A percentile compares a stretch with the other conserved stretches of the same genome.
These are phyloP conservation scores for Neurospora sp. DNA, from an alignment of 495 filamentous ascomycete genomes.

Conservation along the genomic window DNA sequence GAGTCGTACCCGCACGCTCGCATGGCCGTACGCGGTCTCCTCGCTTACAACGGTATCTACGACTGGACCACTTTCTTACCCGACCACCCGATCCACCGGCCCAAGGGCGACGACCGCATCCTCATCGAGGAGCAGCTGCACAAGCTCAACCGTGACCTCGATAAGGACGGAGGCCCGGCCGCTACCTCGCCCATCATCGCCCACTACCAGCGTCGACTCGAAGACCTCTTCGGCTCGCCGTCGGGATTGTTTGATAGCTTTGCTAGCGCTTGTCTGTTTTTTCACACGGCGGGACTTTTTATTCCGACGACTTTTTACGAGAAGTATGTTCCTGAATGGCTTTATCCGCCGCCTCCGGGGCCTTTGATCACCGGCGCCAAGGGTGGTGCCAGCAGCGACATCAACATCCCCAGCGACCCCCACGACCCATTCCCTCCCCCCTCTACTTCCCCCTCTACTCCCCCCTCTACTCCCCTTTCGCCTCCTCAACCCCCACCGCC, in stretches of 20 bases:
- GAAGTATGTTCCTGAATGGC: neutral
- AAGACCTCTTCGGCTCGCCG: slow-evolving; percentile 30
- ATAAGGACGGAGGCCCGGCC: neutral
- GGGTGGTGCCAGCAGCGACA: slow-evolving; percentile 1
- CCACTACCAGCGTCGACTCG: neutral
- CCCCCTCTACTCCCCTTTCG: neutral
- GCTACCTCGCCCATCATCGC: neutral
- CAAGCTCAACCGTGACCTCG: neutral
- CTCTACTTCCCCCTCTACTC: neutral
- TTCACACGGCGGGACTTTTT: slow-evolving; percentile 33
- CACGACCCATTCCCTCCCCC: neutral
- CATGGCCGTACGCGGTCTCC: slow-evolving; percentile 35
- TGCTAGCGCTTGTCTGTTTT: slow-evolving; percentile 42
- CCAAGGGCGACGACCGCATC: slow-evolving; percentile 1
- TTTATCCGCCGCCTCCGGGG: neutral
- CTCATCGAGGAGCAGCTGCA: neutral
- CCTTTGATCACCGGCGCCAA: neutral
- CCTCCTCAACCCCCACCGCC: neutral
- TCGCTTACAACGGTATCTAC: slow-evolving; percentile 41
- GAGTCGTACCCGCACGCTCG: slow-evolving; percentile 25
- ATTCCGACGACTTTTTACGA: slow-evolving; percentile 28
- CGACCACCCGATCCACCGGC: slow-evolving; percentile 28
- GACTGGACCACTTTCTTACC: slow-evolving; percentile 44
- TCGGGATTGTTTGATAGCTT: slow-evolving; percentile 41
- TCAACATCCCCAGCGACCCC: neutral